A percentile compares a stretch with the other conserved stretches of the same genome.
Evolutionary conservation across 768 basidiomycete genomes (phyloP).

Genomic region (Boletus pseudopeckii): DNA sequence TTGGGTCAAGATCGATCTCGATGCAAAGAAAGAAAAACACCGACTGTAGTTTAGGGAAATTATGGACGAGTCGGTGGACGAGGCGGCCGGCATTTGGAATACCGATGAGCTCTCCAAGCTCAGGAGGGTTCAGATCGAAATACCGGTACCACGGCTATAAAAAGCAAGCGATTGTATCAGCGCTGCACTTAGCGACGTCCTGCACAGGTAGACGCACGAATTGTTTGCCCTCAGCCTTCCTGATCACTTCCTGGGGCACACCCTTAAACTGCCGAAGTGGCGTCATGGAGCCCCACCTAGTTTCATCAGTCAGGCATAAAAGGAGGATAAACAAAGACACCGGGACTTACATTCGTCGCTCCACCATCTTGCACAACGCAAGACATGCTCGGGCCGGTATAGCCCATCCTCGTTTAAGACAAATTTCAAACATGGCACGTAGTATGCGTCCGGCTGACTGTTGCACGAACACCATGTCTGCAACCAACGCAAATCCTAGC

Average conservation of each 20-base stretch:
- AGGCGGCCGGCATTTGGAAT: conserved; percentile 90
- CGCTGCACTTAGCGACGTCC: not conserved
- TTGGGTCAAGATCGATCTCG: not conserved
- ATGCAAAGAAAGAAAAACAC: conserved; percentile 21
- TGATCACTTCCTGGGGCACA: conserved; percentile 77
- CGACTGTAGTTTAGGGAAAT: conserved; percentile 91
- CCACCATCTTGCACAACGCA: conserved; percentile 95
- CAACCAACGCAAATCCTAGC: conserved; percentile 75
- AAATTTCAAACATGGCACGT: conserved; percentile 97
- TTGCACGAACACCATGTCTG: conserved; percentile 94
- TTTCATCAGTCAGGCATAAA: not conserved
- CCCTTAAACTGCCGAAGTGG: conserved; percentile 94
- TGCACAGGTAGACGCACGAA: conserved; percentile 56
- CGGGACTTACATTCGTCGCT: conserved; percentile 66
- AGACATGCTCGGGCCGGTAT: conserved; percentile 87
- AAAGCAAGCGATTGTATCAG: not conserved
- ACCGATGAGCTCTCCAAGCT: conserved; percentile 93
- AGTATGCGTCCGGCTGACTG: conserved; percentile 97
- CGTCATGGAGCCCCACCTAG: conserved; percentile 97
- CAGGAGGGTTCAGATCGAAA: conserved; percentile 87
- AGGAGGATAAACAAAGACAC: not conserved
- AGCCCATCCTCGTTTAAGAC: conserved; percentile 97
- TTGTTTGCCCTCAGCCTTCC: conserved; percentile 95
- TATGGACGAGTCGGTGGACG: conserved; percentile 91
- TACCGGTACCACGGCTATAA: conserved; percentile 91